phyloP scores from a whole-genome alignment of 441 rosid genomes.

The Theobroma grandiflorum region DNA sequence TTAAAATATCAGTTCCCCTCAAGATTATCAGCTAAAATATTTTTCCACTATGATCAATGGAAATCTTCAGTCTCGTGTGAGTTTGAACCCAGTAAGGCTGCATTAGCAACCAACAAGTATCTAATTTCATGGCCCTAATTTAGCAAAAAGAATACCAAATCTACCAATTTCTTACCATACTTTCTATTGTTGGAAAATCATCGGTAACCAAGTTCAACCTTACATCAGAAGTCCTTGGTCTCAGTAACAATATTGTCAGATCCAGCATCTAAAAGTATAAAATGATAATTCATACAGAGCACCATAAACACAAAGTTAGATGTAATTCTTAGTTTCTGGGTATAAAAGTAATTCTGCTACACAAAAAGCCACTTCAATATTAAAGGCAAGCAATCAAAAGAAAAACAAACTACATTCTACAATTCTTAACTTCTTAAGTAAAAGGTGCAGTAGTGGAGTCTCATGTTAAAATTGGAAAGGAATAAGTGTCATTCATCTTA shows the following conservation, averaged over 20 bases:
- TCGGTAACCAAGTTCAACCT: not conserved
- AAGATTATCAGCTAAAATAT: not conserved
- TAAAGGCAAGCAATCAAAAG: not conserved
- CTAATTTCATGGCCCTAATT: not conserved
- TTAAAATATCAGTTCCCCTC: not conserved
- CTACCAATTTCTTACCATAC: not conserved
- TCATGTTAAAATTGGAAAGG: not conserved
- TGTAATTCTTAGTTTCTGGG: not conserved
- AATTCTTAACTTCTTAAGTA: not conserved
- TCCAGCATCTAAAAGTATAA: slow-evolving; percentile 6
- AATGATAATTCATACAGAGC: not conserved
- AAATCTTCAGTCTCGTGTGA: not conserved
- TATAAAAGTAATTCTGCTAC: not conserved
- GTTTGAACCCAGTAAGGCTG: not conserved
- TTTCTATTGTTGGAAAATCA: not conserved
- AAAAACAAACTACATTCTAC: not conserved
- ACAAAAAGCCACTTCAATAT: not conserved
- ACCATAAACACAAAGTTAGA: not conserved
- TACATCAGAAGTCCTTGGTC: not conserved
- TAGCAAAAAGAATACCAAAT: not conserved
- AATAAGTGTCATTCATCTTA: not conserved
- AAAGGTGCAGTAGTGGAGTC: not conserved
- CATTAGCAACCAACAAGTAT: not conserved
- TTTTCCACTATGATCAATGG: slow-evolving; percentile 4
- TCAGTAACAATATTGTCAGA: not conserved